A percentile compares a stretch with the other conserved stretches of the same genome.
phyloP scores from a whole-genome alignment of 129 eudicot species.

The Dittrichia graveolens region DNA sequence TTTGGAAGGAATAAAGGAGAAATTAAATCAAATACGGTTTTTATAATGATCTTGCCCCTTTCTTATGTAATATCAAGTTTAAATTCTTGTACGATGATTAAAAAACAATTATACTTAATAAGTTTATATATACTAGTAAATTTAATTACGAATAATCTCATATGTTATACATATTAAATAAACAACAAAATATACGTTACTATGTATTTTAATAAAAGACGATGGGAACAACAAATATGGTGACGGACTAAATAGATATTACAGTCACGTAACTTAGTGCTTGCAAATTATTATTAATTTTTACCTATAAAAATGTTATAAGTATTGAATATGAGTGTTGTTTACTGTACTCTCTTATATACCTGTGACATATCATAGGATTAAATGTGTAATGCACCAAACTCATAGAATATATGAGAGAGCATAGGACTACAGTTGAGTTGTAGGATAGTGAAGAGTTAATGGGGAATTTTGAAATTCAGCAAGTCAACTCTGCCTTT shows the following conservation, averaged over 20 bases:
- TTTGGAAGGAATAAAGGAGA: too few species aligned
- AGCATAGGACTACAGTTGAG: background rate
- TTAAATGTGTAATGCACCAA: background rate
- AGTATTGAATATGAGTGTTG: too few species aligned
- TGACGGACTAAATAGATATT: background rate
- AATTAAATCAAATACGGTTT: too few species aligned
- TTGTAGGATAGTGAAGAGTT: background rate
- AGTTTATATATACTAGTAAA: too few species aligned
- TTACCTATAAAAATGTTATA: too few species aligned
- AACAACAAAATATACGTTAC: background rate
- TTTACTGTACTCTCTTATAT: background rate
- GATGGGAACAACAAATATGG: background rate
- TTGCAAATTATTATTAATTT: too few species aligned
- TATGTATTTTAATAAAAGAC: background rate
- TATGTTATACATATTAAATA: too few species aligned
- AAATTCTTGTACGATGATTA: too few species aligned
- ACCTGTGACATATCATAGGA: background rate
- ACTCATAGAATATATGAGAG: background rate
- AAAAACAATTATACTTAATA: too few species aligned
- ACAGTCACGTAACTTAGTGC: background rate
- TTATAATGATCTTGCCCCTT: too few species aligned
- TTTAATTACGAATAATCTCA: too few species aligned
- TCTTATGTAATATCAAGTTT: too few species aligned
- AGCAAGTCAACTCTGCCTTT: constrained; percentile 17
- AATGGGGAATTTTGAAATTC: background rate